Evolutionary conservation across 2,329 filamentous ascomycete species (phyloP), one percentile per base, ranked within the genome.

Genomic region (Cryphonectria carpinicola): DNA sequence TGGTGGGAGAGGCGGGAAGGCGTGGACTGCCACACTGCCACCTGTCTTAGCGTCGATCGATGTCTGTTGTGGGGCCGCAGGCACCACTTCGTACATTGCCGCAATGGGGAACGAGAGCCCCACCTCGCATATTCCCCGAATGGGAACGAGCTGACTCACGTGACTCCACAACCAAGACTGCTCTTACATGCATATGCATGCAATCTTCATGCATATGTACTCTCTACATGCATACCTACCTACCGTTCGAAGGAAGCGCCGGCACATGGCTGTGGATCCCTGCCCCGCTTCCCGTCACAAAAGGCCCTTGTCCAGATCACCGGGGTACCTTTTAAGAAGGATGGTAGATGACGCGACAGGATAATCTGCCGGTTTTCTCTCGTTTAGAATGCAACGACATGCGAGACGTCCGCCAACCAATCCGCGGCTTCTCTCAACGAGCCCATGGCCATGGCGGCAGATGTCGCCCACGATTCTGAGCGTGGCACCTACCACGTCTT

Each of bases 301-400:
- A n/a, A 7, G 8, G n/a, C n/a, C 46, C 46, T 6, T 49, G 46
- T 49, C 46, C 22, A 4, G n/a, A 19, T 0, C 19, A 7, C 7
- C 46, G n/a, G 46, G 22, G 22, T 49, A 2, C 46, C 19, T 49
- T n/a, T 49, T 49, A n/a, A 49, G 46, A 49, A 49, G 22, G 22
- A n/a, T 22, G 46, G 19, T 32, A 32, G 37, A 49, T 49, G 46
- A 49, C 46, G 46, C 46, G 46, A 49, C 46, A 49, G 46, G 22
- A 49, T 49, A 49, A 49, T 49, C 22, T 49, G 46, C 46, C 46
- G 46, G 46, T 1, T 49, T n/a, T 22, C 46, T 22, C 46, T 49
- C 46, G 46, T 49, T 49, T 49, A 49, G 46, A 49, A n/a, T 49
- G n/a, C 46, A n/a, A 49, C 46, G 46, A 49, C 46, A 49, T 49